These are phyloP conservation scores for Zymoseptoria tritici DNA, from an alignment of 2,329 filamentous ascomycete genomes.

Conservation along the genomic window DNA sequence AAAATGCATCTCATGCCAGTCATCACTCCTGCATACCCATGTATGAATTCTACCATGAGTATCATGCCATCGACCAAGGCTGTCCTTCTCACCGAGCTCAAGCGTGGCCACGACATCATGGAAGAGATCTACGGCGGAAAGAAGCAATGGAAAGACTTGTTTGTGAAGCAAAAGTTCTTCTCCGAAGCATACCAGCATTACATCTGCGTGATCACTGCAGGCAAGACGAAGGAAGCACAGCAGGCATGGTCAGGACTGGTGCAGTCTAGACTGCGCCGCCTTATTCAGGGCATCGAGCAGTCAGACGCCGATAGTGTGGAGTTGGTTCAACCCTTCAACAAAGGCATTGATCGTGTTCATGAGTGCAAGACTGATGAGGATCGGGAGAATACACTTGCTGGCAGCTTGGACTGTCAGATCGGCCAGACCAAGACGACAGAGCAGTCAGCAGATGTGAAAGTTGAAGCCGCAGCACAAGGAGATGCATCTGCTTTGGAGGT, in stretches of 20 bases:
- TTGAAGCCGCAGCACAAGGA: conserved; percentile 42
- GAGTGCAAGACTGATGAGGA: conserved; percentile 56
- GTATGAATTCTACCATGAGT: conserved; percentile 96
- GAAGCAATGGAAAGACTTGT: conserved; percentile 77
- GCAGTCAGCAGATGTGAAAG: conserved; percentile 43
- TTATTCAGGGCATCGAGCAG: conserved; percentile 75
- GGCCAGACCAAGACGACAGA: conserved; percentile 49
- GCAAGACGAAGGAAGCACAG: conserved; percentile 74
- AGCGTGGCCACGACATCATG: conserved; percentile 68
- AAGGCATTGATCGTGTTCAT: conserved; percentile 81
- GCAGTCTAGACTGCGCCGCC: conserved; percentile 82
- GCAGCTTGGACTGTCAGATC: conserved; percentile 55
- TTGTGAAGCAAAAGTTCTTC: conserved; percentile 88
- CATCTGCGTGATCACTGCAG: conserved; percentile 76
- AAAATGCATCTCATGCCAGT: conserved; percentile 91
- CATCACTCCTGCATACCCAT: conserved; percentile 94
- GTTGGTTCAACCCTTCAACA: conserved; percentile 84
- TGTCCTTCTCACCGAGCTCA: conserved; percentile 76
- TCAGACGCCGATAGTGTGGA: conserved; percentile 62
- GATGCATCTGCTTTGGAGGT: conserved; percentile 35
- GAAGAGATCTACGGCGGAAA: conserved; percentile 72
- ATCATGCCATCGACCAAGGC: conserved; percentile 78
- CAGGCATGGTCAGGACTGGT: conserved; percentile 85
- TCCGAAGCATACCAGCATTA: conserved; percentile 93
- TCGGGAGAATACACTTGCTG: conserved; percentile 54